A percentile compares a stretch with the other conserved stretches of the same genome.
phyloP scores from a whole-genome alignment of 2,329 filamentous ascomycete genomes.

The Escovopsis sp. region DNA sequence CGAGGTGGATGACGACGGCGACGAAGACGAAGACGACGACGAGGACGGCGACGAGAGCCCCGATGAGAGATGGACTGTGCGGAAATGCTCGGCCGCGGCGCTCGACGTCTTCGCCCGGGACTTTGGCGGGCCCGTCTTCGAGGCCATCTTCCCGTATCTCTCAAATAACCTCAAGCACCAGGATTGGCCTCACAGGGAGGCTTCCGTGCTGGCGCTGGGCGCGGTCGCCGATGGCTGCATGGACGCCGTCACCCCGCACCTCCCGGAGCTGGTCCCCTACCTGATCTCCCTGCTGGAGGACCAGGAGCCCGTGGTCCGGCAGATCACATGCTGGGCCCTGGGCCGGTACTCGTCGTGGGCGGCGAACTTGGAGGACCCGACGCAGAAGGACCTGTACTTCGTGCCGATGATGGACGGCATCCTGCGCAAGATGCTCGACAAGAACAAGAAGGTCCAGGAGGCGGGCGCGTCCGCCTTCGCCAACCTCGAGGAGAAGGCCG shows the following conservation, averaged over 20 bases:
- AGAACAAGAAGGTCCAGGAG: constrained; percentile 96
- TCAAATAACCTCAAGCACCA: constrained; percentile 75
- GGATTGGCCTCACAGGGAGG: constrained; percentile 87
- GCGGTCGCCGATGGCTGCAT: constrained; percentile 93
- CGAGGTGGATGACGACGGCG: constrained; percentile 69
- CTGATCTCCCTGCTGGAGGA: constrained; percentile 77
- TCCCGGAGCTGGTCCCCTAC: constrained; percentile 82
- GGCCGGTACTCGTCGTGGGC: constrained; percentile 91
- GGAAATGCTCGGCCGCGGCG: constrained; percentile 93
- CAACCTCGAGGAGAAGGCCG: constrained; percentile 87
- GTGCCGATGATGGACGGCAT: constrained; percentile 97
- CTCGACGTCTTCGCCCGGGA: constrained; percentile 87
- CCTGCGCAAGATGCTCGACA: constrained; percentile 84
- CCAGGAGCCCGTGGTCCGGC: constrained; percentile 74
- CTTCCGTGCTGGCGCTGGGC: constrained; percentile 83
- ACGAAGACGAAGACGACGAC: constrained; percentile 48
- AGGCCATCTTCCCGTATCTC: constrained; percentile 82
- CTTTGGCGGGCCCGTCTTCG: constrained; percentile 78
- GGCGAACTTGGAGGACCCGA: constrained; percentile 52
- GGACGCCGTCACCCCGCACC: constrained; percentile 73
- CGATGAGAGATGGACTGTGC: constrained; percentile 86
- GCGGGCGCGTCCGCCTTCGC: constrained; percentile 92
- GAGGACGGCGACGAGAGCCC: constrained; percentile 68
- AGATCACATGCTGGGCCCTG: constrained; percentile 97
- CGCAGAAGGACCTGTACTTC: constrained; percentile 64